These are phyloP conservation scores for Magnaporthiopsis incrustans DNA, from an alignment of 2,329 filamentous ascomycete genomes.

Conservation along the genomic window DNA sequence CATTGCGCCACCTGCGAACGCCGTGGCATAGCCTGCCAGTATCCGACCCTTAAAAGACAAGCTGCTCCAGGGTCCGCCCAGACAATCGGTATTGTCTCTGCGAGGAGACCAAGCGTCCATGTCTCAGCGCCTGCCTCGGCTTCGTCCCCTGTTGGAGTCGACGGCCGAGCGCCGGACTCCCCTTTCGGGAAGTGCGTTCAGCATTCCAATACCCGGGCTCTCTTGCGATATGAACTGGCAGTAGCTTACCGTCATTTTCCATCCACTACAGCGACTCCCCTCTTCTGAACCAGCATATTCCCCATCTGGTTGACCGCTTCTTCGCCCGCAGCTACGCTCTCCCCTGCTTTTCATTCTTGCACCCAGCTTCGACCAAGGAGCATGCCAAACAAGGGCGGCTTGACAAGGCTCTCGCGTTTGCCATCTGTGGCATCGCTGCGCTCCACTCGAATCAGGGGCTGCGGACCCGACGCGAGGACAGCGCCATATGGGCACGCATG, in stretches of 20 bases:
- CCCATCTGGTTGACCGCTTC: slow-evolving; percentile 20
- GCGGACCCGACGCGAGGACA: slow-evolving; percentile 10
- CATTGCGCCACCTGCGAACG: slow-evolving; percentile 16
- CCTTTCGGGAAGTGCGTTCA: background rate
- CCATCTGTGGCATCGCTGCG: slow-evolving; percentile 25
- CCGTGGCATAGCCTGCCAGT: slow-evolving; percentile 13
- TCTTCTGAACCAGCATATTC: background rate
- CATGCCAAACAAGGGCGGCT: slow-evolving; percentile 22
- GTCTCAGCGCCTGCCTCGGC: background rate
- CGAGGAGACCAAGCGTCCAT: background rate
- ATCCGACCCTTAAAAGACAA: slow-evolving; percentile 10
- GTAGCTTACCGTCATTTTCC: background rate
- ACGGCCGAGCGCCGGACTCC: background rate
- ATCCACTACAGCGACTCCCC: background rate
- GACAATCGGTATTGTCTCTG: background rate
- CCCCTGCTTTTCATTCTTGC: slow-evolving; percentile 26
- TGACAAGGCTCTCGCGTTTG: slow-evolving; percentile 21
- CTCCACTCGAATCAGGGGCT: slow-evolving; percentile 17
- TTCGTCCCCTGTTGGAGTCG: slow-evolving; percentile 4
- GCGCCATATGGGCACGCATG: slow-evolving; percentile 21
- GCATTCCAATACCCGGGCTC: background rate
- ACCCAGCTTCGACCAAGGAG: slow-evolving; percentile 23
- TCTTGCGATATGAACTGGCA: background rate
- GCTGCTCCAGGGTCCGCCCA: background rate
- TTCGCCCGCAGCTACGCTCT: slow-evolving; percentile 23